Evolutionary conservation across 1,139 yeast genomes (phyloP), one percentile per base, ranked within the genome.

Genomic region (Nakaseomyces delphensis): DNA sequence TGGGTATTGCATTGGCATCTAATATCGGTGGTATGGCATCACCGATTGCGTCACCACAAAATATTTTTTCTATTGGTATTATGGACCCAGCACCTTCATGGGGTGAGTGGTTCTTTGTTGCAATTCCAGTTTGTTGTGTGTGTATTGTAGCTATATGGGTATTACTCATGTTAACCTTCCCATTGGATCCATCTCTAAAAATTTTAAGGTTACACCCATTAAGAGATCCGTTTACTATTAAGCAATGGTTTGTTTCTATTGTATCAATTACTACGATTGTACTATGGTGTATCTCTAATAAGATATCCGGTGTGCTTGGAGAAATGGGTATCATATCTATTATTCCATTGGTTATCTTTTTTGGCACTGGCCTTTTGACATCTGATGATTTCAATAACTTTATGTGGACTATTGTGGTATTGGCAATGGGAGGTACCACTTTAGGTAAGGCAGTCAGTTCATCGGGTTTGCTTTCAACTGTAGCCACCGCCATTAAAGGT

Each of bases 401-500:
- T 65, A 79, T 95, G 49, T 89, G 97, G 97, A 82, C 91, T 1
- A 89, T 89, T 55, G 87, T 89, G 15, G 76, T 89, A 45, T 71
- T 89, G 50, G 96, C 96, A 4, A 87, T 87, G 96, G 97, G 97
- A 44, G 97, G 97, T 54, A 74, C 86, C 48, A 94, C 96, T 0
- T 70, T 89, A 36, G 97, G 97, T 47, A 84, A 83, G 60, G 96
- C 94, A 1, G 94, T 89, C 5, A 76, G 91, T 1, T 80, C 93
- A 2, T 84, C 95, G 1, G 96, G 96, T 0, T 69, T 89, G 43
- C 70, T 89, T 44, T 71, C 73, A n/a, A 79, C 93, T 1, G 76
- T 86, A 48, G 96, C 96, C 2, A 57, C 64, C 11, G 69, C 76
- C 1, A 80, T 89, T 45, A 87, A 83, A 56, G 59, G 62, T 20